phyloP scores from a whole-genome alignment of 169 alveolate species.

The Eimeria tenella region DNA sequence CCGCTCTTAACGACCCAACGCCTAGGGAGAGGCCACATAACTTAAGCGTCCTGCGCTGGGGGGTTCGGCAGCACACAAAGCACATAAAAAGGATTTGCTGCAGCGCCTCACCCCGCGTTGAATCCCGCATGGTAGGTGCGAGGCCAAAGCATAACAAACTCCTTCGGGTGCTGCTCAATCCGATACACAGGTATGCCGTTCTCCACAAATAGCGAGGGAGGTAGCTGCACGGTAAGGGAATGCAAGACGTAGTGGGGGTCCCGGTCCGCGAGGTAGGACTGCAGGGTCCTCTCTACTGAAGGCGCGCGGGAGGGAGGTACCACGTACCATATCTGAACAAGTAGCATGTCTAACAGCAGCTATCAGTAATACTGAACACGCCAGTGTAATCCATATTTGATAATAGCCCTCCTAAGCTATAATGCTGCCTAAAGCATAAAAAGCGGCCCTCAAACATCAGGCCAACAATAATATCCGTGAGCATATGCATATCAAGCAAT shows the following conservation, averaged over 20 bases:
- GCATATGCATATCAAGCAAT: no score
- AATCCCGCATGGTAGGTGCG: slow-evolving; percentile 96
- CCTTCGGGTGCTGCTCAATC: slow-evolving; percentile 92
- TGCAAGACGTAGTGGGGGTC: slow-evolving; percentile 87
- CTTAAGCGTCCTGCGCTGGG: no score
- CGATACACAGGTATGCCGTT: slow-evolving; percentile 90
- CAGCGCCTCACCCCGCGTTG: slow-evolving; percentile 88
- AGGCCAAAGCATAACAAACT: slow-evolving; percentile 93
- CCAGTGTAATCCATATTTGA: no score
- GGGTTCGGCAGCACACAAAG: no score
- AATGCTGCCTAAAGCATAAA: no score
- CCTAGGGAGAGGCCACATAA: no score
- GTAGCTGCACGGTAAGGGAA: slow-evolving; percentile 89
- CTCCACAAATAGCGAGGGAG: slow-evolving; percentile 90
- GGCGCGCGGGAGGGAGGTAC: slow-evolving; percentile 91
- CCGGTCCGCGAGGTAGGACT: slow-evolving; percentile 76
- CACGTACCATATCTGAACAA: slow-evolving; percentile 92
- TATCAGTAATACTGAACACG: background rate
- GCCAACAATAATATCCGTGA: no score
- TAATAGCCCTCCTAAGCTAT: no score
- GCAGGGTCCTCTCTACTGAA: slow-evolving; percentile 90
- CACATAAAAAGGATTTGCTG: background rate
- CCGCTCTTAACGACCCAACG: no score
- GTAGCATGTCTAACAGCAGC: background rate
- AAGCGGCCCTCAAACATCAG: no score